Percentiles rank a stretch among this genome's conserved stretches.
These are phyloP conservation scores for Populus deltoides DNA, from an alignment of 345 rosid species.

Conservation along the genomic window DNA sequence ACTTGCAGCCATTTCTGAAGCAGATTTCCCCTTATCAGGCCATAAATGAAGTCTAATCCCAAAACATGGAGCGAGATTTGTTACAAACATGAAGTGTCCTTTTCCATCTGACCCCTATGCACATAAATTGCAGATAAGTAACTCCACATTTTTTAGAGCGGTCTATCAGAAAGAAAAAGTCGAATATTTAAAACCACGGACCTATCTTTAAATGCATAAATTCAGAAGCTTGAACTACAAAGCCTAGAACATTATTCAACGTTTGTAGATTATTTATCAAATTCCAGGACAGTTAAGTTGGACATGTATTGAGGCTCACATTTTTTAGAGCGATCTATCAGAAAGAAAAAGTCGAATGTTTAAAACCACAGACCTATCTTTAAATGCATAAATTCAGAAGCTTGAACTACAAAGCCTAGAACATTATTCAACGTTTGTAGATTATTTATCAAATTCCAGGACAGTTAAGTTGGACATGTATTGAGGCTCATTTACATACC, in stretches of 20 bases:
- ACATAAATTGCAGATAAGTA: conserved; percentile 25
- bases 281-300: neutral
- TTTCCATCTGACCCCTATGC: conserved; percentile 78
- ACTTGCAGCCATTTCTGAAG: conserved; percentile 49
- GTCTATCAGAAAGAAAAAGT: neutral
- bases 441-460: neutral
- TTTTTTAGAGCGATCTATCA: neutral
- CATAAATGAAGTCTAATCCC: conserved; percentile 94
- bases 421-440: neutral
- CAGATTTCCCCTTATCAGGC: conserved; percentile 70
- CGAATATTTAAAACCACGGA: neutral
- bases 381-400: neutral
- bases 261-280: neutral
- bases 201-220: neutral
- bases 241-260: neutral
- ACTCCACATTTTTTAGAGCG: neutral
- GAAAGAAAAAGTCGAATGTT: neutral
- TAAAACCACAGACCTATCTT: neutral
- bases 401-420: neutral
- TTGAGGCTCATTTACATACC: neutral
- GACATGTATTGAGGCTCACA: neutral
- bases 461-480: neutral
- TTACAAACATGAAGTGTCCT: conserved; percentile 82
- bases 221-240: neutral
- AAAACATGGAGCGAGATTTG: conserved; percentile 91